Evolutionary conservation across 169 alveolate species (phyloP).

Genomic region (Miamiensis avidus): DNA sequence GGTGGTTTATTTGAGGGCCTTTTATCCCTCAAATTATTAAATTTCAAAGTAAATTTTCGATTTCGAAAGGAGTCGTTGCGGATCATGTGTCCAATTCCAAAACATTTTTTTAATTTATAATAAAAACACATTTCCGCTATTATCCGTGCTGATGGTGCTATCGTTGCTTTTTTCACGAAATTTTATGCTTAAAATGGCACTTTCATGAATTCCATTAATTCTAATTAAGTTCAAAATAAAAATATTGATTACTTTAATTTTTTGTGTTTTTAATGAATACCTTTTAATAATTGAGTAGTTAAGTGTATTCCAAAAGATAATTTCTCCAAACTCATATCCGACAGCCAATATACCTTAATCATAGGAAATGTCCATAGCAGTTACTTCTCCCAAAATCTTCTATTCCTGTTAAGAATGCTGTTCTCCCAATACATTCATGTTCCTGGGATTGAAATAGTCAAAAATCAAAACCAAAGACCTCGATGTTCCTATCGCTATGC

Average conservation of each 20-base stretch:
- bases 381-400: background rate
- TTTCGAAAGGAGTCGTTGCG: background rate
- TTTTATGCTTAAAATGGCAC: background rate
- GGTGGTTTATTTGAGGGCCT: background rate
- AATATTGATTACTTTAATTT: too few relatives aligned
- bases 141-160: background rate
- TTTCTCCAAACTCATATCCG: background rate
- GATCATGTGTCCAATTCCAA: background rate
- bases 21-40: too few relatives aligned
- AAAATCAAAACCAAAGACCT: background rate
- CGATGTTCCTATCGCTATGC: background rate
- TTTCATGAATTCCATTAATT: background rate
- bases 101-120: background rate
- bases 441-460: background rate
- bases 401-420: background rate
- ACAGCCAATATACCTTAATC: background rate
- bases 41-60: background rate
- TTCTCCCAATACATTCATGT: background rate
- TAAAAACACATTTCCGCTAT: background rate
- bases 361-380: background rate
- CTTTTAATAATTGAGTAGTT: background rate
- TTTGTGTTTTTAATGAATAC: background rate
- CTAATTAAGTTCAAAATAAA: background rate
- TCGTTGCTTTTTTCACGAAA: background rate
- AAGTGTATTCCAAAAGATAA: background rate